Evolutionary conservation across 208 protist genomes (phyloP), one percentile per base, ranked within the genome.

Genomic region (Angomonas desouzai): DNA sequence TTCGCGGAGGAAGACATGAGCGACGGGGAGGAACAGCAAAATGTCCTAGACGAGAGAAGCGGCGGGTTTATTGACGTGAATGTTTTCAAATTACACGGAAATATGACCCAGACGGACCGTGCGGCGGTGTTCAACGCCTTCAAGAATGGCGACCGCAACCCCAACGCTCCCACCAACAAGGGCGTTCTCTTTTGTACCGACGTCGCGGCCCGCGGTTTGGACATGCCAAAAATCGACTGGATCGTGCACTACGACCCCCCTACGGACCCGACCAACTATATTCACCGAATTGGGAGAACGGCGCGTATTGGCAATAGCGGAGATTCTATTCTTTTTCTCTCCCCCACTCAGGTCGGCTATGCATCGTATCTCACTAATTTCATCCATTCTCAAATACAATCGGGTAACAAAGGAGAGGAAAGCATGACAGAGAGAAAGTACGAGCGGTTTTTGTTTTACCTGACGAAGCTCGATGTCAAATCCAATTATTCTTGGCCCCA

Each of bases 241-340:
- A 99, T 99, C 56, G 74, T 99, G 38, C 98, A 99, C 70, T 99
- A 98, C 74, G 98, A 99, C 74, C 94, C 97, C 10, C 98, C 98
- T 3, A 79, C 80, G 0, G 93, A 98, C 48, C 83, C 91, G n/a
- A 90, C 82, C 10, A 90, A 92, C 65, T 99, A 99, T 73, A 79
- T 98, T 3, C 97, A 99, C 63, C 84, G 97, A 45, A 91, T 98
- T 45, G 97, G 98, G 16, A 79, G 97, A 48, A 99, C 98, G 18
- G 98, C 98, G 20, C 90, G 98, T 66, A 79, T 97, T n/a, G 97
- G 96, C 33, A 87, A 93, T 38, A 81, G 77, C 28, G 97, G 97
- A 55, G 85, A 93, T 64, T 93, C 96, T 7, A 68, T 98, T 2
- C 69, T 99, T 4, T 98, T 98, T 60, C 70, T 99, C 1, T 70